Conservation (phyloP, 306 rosid species). For the Quercus agrifolia region DNA sequence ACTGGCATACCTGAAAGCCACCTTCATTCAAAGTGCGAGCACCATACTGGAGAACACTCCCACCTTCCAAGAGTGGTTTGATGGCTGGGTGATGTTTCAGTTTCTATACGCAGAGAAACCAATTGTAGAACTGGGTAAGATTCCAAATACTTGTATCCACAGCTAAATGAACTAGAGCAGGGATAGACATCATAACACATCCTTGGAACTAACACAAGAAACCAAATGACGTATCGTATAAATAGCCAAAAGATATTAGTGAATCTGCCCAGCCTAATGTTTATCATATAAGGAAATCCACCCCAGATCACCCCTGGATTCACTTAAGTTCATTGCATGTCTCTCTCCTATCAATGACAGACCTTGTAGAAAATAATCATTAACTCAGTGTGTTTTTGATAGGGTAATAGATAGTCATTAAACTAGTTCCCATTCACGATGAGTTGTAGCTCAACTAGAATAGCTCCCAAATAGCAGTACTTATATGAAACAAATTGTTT, state of each 20-base stretch:
- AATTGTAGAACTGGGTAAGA: slow-evolving; percentile 11
- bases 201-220: background rate
- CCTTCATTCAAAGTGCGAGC: slow-evolving; percentile 98
- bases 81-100: slow-evolving; percentile 88
- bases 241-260: slow-evolving; percentile 4
- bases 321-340: background rate
- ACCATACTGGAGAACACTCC: slow-evolving; percentile 86
- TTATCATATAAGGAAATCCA: background rate
- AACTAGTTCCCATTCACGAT: background rate
- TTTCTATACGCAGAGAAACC: slow-evolving; percentile 45
- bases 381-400: background rate
- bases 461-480: background rate
- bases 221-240: slow-evolving; percentile 12
- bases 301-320: background rate
- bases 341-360: background rate
- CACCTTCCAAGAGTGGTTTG: slow-evolving; percentile 73
- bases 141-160: background rate
- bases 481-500: background rate
- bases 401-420: background rate
- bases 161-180: slow-evolving; percentile 3
- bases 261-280: slow-evolving; percentile 1
- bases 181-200: slow-evolving; percentile 1
- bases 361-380: background rate
- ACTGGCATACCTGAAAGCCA: slow-evolving; percentile 78
- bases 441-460: background rate